Base-by-base conservation (phyloP, 2,329 filamentous ascomycete genomes). In the Arthrobotrys entomopaga region DNA sequence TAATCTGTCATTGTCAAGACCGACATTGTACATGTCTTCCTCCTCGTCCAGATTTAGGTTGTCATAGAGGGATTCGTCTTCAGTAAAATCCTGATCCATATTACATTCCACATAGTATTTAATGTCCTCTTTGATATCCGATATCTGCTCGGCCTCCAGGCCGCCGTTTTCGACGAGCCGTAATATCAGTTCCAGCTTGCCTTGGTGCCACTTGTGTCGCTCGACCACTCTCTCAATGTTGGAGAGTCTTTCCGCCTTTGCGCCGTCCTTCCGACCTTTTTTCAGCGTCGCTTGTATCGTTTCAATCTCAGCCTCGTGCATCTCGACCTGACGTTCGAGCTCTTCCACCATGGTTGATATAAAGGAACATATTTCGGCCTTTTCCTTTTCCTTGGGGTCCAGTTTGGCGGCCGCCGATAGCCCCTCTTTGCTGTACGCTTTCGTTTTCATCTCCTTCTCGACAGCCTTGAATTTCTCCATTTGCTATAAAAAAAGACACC, bases 391-490 rank as follows among this genome's bases (percentile, higher is more conserved):
- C 81, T 93, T 96, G n/a, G 95, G 95, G 83, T 99, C 95, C 77
- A 98, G 87, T 82, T 96, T 96, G 58, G 92, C 90, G 24, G 93
- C 92, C 60, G 94, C 91, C 77, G 92, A 95, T 77, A 99, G 84
- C 50, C 95, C 95, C 83, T 98, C 95, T 85, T 99, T 98, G 76
- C 95, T 98, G 83, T 97, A 99, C 75, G 95, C 95, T 83, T 99
- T 99, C 67, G 95, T 99, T 86, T 99, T 99, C 95, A 99, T 98
- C 80, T 97, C 95, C 85, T 99, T 99, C 83, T 99, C 95, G 61
- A 99, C 95, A n/a, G 93, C 94, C 85, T 99, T 99, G 87, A 99
- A 99, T 80, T 92, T 93, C 84, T 99, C 95, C 95, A 99, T 99
- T 91, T 94, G 90, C 92, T 95, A 83, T 82, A 83, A 81, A 49